Percentiles rank a stretch among this genome's conserved stretches.
Conservation (phyloP, 768 basidiomycete species). For the Tephrocybe sp. region DNA sequence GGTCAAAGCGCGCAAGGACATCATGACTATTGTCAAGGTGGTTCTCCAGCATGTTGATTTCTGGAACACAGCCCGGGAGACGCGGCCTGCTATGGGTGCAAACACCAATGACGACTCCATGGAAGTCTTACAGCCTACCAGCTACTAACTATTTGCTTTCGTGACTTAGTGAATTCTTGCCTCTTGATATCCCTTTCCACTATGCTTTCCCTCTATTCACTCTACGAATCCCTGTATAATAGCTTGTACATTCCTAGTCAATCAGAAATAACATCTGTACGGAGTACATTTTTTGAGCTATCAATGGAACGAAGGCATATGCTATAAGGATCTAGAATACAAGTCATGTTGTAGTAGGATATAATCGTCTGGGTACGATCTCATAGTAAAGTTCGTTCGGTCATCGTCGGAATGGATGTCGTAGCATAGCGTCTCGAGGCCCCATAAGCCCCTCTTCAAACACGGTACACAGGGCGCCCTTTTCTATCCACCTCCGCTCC, state of each 20-base stretch:
- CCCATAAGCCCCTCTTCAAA: slow-evolving; percentile 29
- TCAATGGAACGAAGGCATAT: neutral
- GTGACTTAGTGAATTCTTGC: neutral
- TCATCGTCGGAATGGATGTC: neutral
- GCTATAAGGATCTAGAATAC: neutral
- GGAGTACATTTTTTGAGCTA: neutral
- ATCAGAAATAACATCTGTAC: neutral
- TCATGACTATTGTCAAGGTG: slow-evolving; percentile 35
- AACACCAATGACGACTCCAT: slow-evolving; percentile 10
- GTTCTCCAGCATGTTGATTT: slow-evolving; percentile 44
- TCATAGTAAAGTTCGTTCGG: neutral
- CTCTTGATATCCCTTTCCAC: neutral
- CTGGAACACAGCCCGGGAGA: slow-evolving; percentile 42
- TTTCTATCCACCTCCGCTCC: slow-evolving; percentile 55
- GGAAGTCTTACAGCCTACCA: slow-evolving; percentile 1
- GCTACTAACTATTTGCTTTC: neutral
- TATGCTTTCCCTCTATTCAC: neutral
- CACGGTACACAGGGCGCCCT: slow-evolving; percentile 53
- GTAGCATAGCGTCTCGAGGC: no score
- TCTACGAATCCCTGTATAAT: neutral
- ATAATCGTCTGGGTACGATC: neutral
- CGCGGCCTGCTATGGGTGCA: slow-evolving; percentile 19
- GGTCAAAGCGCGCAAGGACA: slow-evolving; percentile 35
- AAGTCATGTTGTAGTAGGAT: neutral
- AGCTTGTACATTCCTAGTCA: neutral